Evolutionary conservation across 225 moss, liverwort and hornwort species (phyloP).

Genomic region (Polytrichum formosum): DNA sequence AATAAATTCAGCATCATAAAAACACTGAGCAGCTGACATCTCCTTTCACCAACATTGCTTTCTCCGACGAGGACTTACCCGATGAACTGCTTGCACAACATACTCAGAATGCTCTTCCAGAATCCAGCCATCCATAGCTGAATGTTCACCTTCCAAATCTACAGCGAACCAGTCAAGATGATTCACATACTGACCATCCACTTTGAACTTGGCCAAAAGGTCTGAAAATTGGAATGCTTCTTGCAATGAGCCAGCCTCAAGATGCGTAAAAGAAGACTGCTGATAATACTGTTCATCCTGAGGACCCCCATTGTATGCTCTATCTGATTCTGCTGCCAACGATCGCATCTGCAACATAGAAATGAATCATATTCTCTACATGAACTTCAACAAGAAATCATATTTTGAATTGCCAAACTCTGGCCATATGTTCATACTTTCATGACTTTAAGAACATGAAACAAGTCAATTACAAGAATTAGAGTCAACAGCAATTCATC

Average conservation of each 20-base stretch:
- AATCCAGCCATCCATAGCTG: slow-evolving; percentile 99
- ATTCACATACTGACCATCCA: slow-evolving; percentile 75
- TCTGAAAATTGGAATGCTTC: slow-evolving; percentile 38
- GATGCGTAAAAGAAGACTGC: slow-evolving; percentile 75
- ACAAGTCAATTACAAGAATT: background rate
- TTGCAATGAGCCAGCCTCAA: slow-evolving; percentile 65
- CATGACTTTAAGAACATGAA: background rate
- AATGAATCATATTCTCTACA: background rate
- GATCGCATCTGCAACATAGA: slow-evolving; percentile 72
- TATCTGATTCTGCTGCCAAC: slow-evolving; percentile 94
- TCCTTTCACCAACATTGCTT: no score
- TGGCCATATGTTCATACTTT: background rate
- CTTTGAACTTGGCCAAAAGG: slow-evolving; percentile 42
- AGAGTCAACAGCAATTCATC: background rate
- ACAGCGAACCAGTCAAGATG: slow-evolving; percentile 99
- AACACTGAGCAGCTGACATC: no score
- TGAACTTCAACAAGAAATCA: background rate
- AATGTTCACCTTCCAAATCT: slow-evolving; percentile 99
- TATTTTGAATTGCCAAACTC: background rate
- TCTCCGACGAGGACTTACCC: slow-evolving; percentile 40
- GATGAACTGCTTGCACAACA: slow-evolving; percentile 91
- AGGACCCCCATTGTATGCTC: slow-evolving; percentile 96
- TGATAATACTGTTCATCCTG: slow-evolving; percentile 82
- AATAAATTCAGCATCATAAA: no score
- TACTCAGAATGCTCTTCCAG: slow-evolving; percentile 97